Evolutionary conservation across 1,139 yeast genomes (phyloP).

Genomic region (Kodamaea ohmeri): DNA sequence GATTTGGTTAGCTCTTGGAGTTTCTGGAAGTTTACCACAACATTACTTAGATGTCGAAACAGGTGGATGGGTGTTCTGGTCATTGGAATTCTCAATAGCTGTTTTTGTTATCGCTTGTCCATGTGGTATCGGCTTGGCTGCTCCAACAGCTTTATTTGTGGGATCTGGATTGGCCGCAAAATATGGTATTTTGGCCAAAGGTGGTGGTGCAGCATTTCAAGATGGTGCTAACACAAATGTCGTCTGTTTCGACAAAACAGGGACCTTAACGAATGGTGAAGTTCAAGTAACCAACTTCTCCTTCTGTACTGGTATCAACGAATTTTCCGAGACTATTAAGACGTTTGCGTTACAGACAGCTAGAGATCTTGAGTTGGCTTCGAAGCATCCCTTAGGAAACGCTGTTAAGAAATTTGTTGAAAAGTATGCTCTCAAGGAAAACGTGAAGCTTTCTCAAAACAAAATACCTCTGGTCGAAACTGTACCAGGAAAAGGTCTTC

Average conservation of each 20-base stretch:
- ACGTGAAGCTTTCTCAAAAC: constrained; percentile 28
- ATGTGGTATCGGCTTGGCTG: constrained; percentile 49
- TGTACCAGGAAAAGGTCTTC: constrained; percentile 58
- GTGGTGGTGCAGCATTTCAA: constrained; percentile 82
- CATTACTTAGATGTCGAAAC: constrained; percentile 58
- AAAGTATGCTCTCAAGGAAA: constrained; percentile 15
- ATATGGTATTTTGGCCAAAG: constrained; percentile 71
- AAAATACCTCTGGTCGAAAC: constrained; percentile 50
- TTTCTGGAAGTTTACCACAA: constrained; percentile 51
- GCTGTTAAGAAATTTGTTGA: constrained; percentile 51
- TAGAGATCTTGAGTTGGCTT: constrained; percentile 60
- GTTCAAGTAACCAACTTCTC: constrained; percentile 53
- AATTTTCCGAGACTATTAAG: constrained; percentile 19
- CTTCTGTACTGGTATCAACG: constrained; percentile 15
- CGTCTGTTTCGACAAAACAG: constrained; percentile 78
- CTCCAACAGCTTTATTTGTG: constrained; percentile 48
- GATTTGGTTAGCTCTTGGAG: constrained; percentile 63
- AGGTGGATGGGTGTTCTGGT: constrained; percentile 80
- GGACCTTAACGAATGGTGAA: constrained; percentile 70
- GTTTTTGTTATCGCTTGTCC: constrained; percentile 65
- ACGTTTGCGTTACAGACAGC: constrained; percentile 46
- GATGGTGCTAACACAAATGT: constrained; percentile 65
- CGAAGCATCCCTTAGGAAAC: constrained; percentile 67
- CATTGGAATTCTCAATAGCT: constrained; percentile 71
- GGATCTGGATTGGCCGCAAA: constrained; percentile 49